These are phyloP conservation scores for Leonotis leonurus DNA, from an alignment of 257 asterid genomes.

Conservation along the genomic window DNA sequence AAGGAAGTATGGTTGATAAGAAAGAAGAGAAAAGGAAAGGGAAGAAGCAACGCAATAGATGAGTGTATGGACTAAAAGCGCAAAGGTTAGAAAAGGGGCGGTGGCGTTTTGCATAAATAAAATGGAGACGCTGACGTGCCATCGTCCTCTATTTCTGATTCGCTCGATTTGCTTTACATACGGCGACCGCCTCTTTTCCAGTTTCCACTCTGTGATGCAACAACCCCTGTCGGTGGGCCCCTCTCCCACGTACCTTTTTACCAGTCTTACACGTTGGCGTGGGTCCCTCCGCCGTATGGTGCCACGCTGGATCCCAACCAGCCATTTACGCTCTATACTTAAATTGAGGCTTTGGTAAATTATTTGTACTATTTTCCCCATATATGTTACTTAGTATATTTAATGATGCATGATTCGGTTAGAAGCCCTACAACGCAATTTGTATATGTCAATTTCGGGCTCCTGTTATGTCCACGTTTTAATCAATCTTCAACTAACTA, in stretches of 20 bases:
- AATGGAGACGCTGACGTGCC: conserved; percentile 9
- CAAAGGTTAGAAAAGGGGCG: conserved; percentile 5
- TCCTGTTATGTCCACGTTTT: too few species aligned
- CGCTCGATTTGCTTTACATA: background rate
- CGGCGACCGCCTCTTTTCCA: background rate
- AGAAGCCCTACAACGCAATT: too few species aligned
- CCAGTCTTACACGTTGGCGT: conserved; percentile 18
- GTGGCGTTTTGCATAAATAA: background rate
- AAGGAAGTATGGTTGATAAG: too few species aligned
- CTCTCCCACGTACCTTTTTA: background rate
- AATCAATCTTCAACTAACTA: too few species aligned
- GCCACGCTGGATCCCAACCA: conserved; percentile 51
- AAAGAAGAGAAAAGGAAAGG: too few species aligned
- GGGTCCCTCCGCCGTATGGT: conserved; percentile 29
- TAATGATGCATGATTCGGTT: too few species aligned
- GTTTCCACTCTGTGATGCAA: background rate
- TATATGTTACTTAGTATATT: too few species aligned
- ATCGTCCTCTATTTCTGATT: background rate
- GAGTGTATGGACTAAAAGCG: background rate
- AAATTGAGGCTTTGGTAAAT: too few species aligned
- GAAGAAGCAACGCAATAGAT: background rate
- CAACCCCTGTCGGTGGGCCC: background rate
- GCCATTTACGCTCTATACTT: too few species aligned
- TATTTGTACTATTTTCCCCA: too few species aligned
- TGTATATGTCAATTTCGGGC: too few species aligned